phyloP scores from a whole-genome alignment of 1,139 yeast genomes.

The Arxiozyma heterogenica region DNA sequence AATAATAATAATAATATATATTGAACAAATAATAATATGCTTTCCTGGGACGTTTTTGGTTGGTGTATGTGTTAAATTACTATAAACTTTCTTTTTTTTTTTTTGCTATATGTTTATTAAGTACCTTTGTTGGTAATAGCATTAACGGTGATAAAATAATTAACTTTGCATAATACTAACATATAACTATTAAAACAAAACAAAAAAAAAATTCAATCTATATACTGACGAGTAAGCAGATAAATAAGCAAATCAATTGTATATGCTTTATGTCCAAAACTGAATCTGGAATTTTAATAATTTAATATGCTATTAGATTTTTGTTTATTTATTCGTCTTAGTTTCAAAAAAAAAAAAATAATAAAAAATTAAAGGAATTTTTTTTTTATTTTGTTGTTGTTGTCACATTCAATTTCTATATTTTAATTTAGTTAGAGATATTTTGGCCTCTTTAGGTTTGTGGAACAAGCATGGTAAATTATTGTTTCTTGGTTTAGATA shows the following conservation, averaged over 20 bases:
- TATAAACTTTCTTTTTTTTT: neutral
- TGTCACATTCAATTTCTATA: neutral
- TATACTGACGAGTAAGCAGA: too few species aligned
- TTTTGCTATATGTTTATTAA: too few species aligned
- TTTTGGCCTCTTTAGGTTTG: slow-evolving; percentile 85
- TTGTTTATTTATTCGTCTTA: too few species aligned
- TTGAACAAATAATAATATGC: slow-evolving; percentile 8
- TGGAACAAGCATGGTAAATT: slow-evolving; percentile 98
- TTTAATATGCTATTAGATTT: too few species aligned
- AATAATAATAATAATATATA: neutral
- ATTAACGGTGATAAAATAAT: neutral
- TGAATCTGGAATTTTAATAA: too few species aligned
- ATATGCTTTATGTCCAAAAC: neutral
- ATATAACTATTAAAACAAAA: too few species aligned
- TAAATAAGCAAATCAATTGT: neutral
- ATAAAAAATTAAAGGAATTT: too few species aligned
- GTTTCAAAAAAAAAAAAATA: too few species aligned
- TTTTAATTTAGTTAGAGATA: slow-evolving; percentile 60
- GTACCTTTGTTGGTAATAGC: neutral
- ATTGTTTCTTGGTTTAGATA: slow-evolving; percentile 90
- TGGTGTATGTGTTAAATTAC: slow-evolving; percentile 24
- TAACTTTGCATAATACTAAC: neutral
- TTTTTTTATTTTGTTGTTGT: too few species aligned
- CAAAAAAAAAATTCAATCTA: too few species aligned
- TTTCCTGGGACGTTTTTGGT: slow-evolving; percentile 30